Evolutionary conservation across 2,329 filamentous ascomycete species (phyloP), one percentile per base, ranked within the genome.

Genomic region (Cordyceps cateniannulata): DNA sequence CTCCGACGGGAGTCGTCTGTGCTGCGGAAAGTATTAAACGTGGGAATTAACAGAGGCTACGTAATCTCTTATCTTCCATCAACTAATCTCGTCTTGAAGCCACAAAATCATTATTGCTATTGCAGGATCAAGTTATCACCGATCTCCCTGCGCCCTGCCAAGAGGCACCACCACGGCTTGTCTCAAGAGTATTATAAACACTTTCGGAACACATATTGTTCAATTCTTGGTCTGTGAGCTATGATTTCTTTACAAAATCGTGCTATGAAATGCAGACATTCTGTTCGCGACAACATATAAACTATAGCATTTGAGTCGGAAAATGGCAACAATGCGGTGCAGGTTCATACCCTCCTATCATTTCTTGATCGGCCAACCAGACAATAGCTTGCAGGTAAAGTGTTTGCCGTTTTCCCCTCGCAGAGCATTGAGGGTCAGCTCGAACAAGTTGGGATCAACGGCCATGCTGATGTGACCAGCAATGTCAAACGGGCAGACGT

Each of bases 391-490:
- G 45, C 59, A 56, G 52, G 35, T 5, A 29, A 64, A 62, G 12
- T 18, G 10, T n/a, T 57, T 29, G 20, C 50, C 56, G 40, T 61
- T 62, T 9, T 60, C 25, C 14, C 52, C 60, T 14, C 29, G 58
- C 2, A 65, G 61, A 32, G 62, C 64, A 29, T 64, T 65, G 27
- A 57, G 42, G 14, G 62, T 42, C 32, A 64, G 25, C 22, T 52
- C 32, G 56, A 62, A 65, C 27, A 64, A 42, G 38, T 56, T 63
- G 27, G 59, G 47, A 53, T 64, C 61, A 32, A 57, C 42, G 3
- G 56, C 64, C 20, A 64, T 14, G 16, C 50, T 63, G 40, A 53
- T 45, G 57, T 65, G 64, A 22, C 64, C 64, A 25, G 64, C 64
- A 20, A 58, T 29, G 40, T 65, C 64, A 9, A 62, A 45, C 18